A percentile compares a stretch with the other conserved stretches of the same genome.
These are phyloP conservation scores for Fusarium globosum DNA, from an alignment of 2,329 filamentous ascomycete genomes.

Conservation along the genomic window DNA sequence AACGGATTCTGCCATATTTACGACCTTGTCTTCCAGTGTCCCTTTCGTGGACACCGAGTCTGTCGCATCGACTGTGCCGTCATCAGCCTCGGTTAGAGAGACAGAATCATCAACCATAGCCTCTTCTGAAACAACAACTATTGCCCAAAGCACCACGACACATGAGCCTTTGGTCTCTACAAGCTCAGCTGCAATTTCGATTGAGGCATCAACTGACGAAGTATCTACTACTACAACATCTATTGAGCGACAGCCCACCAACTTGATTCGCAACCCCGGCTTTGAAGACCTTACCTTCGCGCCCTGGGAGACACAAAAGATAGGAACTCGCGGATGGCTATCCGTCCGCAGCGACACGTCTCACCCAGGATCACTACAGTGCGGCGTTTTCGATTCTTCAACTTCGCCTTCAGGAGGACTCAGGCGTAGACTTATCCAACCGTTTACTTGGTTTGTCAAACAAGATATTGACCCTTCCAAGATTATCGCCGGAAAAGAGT, in stretches of 20 bases:
- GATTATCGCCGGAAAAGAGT: background rate
- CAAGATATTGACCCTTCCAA: background rate
- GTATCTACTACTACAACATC: background rate
- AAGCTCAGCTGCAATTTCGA: background rate
- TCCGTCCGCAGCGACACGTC: background rate
- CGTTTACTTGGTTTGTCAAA: accelerated
- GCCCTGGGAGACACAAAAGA: background rate
- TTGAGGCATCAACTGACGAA: background rate
- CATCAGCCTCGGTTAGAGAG: background rate
- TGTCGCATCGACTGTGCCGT: background rate
- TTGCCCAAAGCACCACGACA: background rate
- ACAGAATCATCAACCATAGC: background rate
- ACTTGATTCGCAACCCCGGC: background rate
- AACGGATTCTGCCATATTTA: background rate
- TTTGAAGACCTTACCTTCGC: background rate
- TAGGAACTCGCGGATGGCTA: background rate
- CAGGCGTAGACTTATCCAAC: background rate
- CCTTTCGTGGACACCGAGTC: accelerated
- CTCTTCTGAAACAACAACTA: background rate
- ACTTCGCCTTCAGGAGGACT: background rate
- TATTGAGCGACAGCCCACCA: background rate
- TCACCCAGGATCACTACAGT: background rate
- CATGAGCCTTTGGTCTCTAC: accelerated
- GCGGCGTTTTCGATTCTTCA: background rate
- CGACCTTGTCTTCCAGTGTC: accelerated